Evolutionary conservation across 140 eudicot genomes (phyloP), one percentile per base, ranked within the genome.

Genomic region (Anethum foeniculum): DNA sequence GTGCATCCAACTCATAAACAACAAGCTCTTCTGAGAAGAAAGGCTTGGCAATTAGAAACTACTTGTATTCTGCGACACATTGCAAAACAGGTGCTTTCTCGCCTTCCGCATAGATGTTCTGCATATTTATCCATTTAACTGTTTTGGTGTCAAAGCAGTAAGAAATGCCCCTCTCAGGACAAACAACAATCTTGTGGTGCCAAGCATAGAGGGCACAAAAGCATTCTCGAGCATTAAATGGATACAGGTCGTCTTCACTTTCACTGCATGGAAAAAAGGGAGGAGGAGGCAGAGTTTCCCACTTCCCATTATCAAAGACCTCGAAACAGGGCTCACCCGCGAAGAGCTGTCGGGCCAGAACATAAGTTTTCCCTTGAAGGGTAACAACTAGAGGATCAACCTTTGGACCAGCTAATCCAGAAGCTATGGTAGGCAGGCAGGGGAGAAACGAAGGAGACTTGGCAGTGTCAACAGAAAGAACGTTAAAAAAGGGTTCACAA

Each of bases 1-100:
- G 4, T 68, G 74, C 74, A 68, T 32, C 74, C 74, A 68, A 15
- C 74, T 68, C 44, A 68, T 15, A 68, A 32, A 68, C 74, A 68
- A 32, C 11, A 68, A 68, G 74, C 44, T 32, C 74, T 4, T 68
- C 74, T 0, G 74, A 68, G 30, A 15, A 15, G 74, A 5, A 68
- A 68, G 74, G 41, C 41, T 68, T 68, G 74, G 74, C 44, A 14
- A 68, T 68, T 1, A 68, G 74, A 68, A 68, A 32, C 10, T 68
- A 14, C n/a, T 68, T 3, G 74, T 67, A 67, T 67, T 67, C 41
- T 13, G 73, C 41, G 0, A 30, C 73, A 67, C 73, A 67, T 67
- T 67, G 41, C 74, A 68, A 15, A 68, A 68, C 44, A 68, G 74
- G 74, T 68, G 0, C 3, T 3, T 0, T 11, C 74, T 68, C 0